Evolutionary conservation across 2,329 filamentous ascomycete genomes (phyloP).

Genomic region (Exophiala calicioides): DNA sequence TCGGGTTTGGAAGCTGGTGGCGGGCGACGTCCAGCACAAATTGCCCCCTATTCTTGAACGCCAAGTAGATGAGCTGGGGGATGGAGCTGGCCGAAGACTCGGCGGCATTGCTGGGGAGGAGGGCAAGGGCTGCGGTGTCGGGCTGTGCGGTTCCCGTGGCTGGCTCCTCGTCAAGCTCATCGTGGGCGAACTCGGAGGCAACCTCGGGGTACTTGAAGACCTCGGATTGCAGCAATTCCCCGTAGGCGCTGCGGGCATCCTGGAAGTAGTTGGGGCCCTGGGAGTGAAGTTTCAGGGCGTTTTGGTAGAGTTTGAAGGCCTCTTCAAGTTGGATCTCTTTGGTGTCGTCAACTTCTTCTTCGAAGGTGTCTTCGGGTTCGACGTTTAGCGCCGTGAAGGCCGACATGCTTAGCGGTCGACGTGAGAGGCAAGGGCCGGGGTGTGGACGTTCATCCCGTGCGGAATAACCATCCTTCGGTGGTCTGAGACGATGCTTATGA

Average conservation of each 20-base stretch:
- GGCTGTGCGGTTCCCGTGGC: conserved; percentile 13
- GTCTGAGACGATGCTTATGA: not conserved
- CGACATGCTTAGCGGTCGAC: conserved; percentile 27
- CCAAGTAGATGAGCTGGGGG: conserved; percentile 85
- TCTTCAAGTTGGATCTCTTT: conserved; percentile 98
- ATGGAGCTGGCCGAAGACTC: conserved; percentile 79
- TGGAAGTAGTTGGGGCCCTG: conserved; percentile 76
- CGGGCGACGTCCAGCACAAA: conserved; percentile 78
- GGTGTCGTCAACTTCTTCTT: conserved; percentile 91
- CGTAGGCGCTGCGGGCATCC: conserved; percentile 78
- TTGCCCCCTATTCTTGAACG: conserved; percentile 94
- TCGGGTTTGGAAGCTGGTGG: conserved; percentile 44
- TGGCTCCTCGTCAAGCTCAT: conserved; percentile 48
- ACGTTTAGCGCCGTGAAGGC: conserved; percentile 61
- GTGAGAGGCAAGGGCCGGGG: too few species aligned
- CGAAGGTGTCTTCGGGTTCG: conserved; percentile 84
- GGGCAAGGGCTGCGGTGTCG: conserved; percentile 33
- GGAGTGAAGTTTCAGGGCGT: conserved; percentile 84
- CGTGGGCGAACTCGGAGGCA: conserved; percentile 76
- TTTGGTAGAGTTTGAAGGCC: conserved; percentile 90
- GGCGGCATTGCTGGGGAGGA: conserved; percentile 60
- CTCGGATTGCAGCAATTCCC: conserved; percentile 82
- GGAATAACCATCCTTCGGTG: not conserved
- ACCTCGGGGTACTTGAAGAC: conserved; percentile 93
- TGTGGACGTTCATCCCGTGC: not conserved